Base-by-base conservation (phyloP, 495 filamentous ascomycete species). In the Daldinia caldariorum region DNA sequence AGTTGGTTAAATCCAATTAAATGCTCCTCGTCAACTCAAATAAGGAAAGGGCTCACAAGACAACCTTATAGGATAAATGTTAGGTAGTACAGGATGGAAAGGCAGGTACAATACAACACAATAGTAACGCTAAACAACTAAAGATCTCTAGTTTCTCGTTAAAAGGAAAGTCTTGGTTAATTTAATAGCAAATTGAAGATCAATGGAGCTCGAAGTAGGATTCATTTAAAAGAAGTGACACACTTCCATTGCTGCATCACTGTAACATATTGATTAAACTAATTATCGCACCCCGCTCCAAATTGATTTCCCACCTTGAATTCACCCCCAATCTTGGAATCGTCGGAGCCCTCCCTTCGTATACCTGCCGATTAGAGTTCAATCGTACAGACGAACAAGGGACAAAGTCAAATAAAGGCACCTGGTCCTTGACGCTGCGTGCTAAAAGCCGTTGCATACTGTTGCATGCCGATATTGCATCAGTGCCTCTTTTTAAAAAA, bases 271-370 rank as follows among this genome's bases (percentile, higher is more conserved):
- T 57, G 34, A 53, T 26, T 53, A n/a, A 31, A 55, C 29, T 60
- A 60, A 69, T 69, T 69, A 69, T 69, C 66, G 47, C 54, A 69
- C 66, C 66, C 66, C 66, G 53, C 59, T 53, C 55, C 35, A 60
- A 16, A 37, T 61, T 31, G 29, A 38, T 49, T 56, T 18, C 53
- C 32, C n/a, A 16, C 16, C 32, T 35, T 56, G 29, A 38, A 56
- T 18, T 56, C 53, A 34, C 2, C 53, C 9, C 53, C 29, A 31
- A 37, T 56, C 53, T 53, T 32, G 9, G 35, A 26, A 16, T 57
- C 34, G 35, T 55, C 57, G 49, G 64, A 55, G 57, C 18, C 37
- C 45, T 61, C 57, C 64, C 38, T 37, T 37, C 26, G 26, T 55
- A 13, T 37, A 26, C 58, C 53, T 57, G 50, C 38, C 60, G 60